phyloP scores from a whole-genome alignment of 208 protist species.

The Crithidia sp. region DNA sequence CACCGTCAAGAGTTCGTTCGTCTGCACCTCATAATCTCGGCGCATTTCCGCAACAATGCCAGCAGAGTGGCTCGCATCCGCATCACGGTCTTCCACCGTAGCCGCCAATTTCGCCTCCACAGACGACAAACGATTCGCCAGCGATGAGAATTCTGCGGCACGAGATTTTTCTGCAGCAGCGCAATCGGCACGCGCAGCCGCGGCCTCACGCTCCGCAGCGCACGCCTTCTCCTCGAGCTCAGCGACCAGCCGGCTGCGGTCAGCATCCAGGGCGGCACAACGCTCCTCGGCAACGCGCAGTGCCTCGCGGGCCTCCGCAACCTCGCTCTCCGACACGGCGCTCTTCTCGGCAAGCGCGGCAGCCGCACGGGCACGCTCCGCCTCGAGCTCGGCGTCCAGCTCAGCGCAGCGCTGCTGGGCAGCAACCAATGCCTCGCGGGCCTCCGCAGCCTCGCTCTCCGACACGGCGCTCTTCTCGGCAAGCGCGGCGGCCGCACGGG shows the following conservation, averaged over 20 bases:
- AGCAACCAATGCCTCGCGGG: slow-evolving; percentile 7
- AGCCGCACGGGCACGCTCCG: neutral
- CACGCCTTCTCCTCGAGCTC: neutral
- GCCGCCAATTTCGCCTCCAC: too few species aligned
- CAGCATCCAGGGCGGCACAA: neutral
- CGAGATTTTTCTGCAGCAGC: too few species aligned
- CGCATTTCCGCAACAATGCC: slow-evolving; percentile 4
- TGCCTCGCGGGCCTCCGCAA: neutral
- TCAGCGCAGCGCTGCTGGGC: neutral
- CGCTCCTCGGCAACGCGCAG: slow-evolving; percentile 7
- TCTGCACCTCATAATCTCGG: neutral
- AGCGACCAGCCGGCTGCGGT: neutral
- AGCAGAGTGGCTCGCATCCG: neutral
- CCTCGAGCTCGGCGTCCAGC: neutral
- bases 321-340: slow-evolving; percentile 18
- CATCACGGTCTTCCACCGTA: too few species aligned
- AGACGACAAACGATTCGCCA: too few species aligned
- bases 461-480: neutral
- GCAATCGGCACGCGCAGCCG: neutral
- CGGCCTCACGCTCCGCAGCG: neutral
- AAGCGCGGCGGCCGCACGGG: neutral
- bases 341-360: slow-evolving; percentile 19
- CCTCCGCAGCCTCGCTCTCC: neutral
- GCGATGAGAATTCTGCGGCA: too few species aligned
- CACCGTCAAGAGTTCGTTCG: neutral